Evolutionary conservation across 2,329 filamentous ascomycete species (phyloP), one percentile per base, ranked within the genome.

Genomic region (Microascus cirrosus): DNA sequence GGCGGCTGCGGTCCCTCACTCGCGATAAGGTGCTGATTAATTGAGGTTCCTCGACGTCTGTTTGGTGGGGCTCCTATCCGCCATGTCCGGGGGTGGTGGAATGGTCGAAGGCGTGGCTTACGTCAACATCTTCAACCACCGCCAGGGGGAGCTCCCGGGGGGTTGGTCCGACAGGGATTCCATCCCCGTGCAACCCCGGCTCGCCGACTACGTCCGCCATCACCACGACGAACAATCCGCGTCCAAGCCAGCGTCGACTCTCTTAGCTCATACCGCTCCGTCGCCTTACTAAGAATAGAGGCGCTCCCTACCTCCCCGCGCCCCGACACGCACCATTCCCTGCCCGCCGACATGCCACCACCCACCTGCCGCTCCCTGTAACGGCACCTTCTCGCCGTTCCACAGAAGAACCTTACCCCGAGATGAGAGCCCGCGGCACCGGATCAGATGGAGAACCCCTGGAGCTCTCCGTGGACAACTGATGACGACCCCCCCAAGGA

Each of bases 381-480:
- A 50, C n/a, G 22, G 20, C 45, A 8, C 8, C 45, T 34, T 3
- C 28, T 22, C 2, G 20, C 24, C 24, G 51, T 15, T 22, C 8
- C 12, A 34, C 24, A 53, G 13, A 13, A 22, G 50, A 53, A 34
- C 32, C 18, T n/a, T 3, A 25, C 13, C 51, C 11, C 51, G 53
- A 55, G 20, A 55, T 55, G 53, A 55, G 34, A 36, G 24, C 53
- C 25, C 13, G 22, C 18, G 32, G 32, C 15, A 20, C 3, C 32
- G 32, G 18, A 2, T 36, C 54, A 35, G 54, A 56, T 56, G 54
- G 42, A 56, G 25, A 48, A 56, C 35, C 54, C 54, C 2, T 56
- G 54, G 54, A 56, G 35, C 54, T 56, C 54, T 34, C 36, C 54
- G 13, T 56, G 54, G 54, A 48, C 35, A 36, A 45, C 36, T 22